Conservation (phyloP, 257 asterid species). For the Solanum tarijense region DNA sequence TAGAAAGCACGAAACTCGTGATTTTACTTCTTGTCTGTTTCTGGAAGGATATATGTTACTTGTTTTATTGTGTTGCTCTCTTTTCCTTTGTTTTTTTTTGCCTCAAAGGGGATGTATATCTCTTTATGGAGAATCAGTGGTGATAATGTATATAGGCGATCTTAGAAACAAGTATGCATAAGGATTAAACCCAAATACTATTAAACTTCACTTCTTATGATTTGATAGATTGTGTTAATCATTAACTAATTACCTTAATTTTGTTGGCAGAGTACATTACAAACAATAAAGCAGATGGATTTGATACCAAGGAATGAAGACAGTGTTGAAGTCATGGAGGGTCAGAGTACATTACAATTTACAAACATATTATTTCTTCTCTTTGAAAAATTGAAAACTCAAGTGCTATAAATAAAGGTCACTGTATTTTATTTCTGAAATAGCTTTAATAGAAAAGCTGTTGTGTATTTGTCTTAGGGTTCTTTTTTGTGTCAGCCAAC, state of each 20-base stretch:
- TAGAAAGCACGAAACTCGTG: background rate
- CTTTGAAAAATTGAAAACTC: background rate
- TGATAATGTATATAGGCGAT: background rate
- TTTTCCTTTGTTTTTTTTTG: background rate
- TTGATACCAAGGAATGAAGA: background rate
- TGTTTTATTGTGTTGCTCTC: background rate
- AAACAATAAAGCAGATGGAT: background rate
- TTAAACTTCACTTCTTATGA: background rate
- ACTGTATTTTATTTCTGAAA: background rate
- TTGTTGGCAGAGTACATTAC: background rate
- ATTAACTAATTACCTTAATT: background rate
- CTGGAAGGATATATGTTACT: background rate
- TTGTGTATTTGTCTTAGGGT: background rate
- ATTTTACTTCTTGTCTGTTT: background rate
- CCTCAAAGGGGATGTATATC: background rate
- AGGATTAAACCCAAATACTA: background rate
- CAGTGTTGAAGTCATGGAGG: background rate
- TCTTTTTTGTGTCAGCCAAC: background rate
- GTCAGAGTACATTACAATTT: background rate
- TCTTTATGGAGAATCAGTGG: background rate
- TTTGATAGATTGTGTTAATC: background rate
- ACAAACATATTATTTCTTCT: background rate
- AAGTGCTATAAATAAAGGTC: background rate
- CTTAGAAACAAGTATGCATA: background rate
- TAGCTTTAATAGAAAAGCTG: background rate